Evolutionary conservation across 371 early-diverging fungal genomes (phyloP).

Genomic region (Enterospora canceri): DNA sequence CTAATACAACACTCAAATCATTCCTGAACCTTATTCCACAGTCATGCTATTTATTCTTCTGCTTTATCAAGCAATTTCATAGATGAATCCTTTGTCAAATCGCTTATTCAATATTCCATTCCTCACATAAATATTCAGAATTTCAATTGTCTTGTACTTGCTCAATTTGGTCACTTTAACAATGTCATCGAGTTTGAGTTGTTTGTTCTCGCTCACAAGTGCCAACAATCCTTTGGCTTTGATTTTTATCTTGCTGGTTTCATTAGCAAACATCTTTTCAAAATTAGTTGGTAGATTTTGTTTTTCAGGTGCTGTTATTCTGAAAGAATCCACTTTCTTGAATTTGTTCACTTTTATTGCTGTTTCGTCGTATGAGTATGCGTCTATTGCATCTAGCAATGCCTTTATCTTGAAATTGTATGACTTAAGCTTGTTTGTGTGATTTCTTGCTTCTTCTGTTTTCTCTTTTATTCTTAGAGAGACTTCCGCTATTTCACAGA

Average conservation of each 20-base stretch:
- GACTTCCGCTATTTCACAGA: neutral
- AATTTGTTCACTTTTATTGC: neutral
- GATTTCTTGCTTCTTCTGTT: neutral
- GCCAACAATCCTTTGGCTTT: slow-evolving; percentile 2
- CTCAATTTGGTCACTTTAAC: slow-evolving; percentile 11
- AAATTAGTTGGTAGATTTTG: neutral
- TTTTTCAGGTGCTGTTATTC: neutral
- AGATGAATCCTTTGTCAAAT: slow-evolving; percentile 25
- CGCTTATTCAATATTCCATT: slow-evolving; percentile 3
- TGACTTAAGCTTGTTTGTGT: neutral
- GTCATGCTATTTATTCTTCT: neutral
- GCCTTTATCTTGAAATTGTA: slow-evolving; percentile 11
- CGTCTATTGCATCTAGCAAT: neutral
- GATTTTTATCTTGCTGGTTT: neutral
- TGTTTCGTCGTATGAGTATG: neutral
- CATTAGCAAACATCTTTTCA: neutral
- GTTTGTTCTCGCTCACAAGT: neutral
- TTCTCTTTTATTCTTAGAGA: neutral
- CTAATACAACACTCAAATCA: too few species aligned
- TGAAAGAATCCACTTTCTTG: neutral
- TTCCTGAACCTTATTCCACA: too few species aligned
- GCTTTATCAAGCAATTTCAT: neutral
- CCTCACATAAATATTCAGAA: slow-evolving; percentile 7
- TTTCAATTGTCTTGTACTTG: slow-evolving; percentile 27
- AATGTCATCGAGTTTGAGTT: slow-evolving; percentile 5